Percentiles rank a stretch among this genome's conserved stretches.
Evolutionary conservation across 176 grass and related monocot genomes (phyloP).

Genomic region (Oryza glumipatula): DNA sequence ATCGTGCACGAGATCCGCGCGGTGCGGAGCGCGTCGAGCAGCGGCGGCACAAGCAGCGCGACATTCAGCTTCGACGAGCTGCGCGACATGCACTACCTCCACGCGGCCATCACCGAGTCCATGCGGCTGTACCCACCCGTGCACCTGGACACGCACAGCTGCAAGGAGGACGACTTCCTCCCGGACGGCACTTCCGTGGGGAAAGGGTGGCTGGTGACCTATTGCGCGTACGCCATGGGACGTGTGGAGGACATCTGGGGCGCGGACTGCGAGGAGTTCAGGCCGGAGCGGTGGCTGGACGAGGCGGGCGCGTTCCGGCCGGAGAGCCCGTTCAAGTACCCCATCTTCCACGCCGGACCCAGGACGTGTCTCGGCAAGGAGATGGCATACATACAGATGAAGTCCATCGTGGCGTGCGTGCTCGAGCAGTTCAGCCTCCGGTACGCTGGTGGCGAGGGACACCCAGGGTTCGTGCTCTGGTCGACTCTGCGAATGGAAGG

Average conservation of each 20-base stretch:
- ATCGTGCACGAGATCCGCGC: conserved; percentile 57
- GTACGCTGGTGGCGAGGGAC: too few relatives aligned
- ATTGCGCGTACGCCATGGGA: conserved; percentile 57
- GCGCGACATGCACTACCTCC: conserved; percentile 63
- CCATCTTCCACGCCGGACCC: conserved; percentile 55
- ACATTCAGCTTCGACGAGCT: conserved; percentile 63
- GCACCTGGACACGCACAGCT: conserved; percentile 52
- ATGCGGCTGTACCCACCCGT: conserved; percentile 77
- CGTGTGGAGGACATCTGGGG: conserved; percentile 58
- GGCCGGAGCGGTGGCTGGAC: conserved; percentile 66
- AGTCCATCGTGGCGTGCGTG: conserved; percentile 58
- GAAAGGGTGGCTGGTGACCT: conserved; percentile 56
- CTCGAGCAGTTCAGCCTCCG: conserved; percentile 49
- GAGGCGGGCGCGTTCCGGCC: conserved; percentile 55
- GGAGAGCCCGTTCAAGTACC: conserved; percentile 61
- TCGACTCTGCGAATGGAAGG: too few relatives aligned
- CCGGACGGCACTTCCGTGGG: conserved; percentile 60
- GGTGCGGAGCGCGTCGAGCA: not conserved
- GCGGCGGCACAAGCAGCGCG: not conserved
- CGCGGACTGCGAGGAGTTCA: conserved; percentile 54
- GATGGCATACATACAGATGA: conserved; percentile 87
- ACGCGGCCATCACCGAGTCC: conserved; percentile 64
- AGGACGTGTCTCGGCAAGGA: conserved; percentile 82
- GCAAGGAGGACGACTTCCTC: conserved; percentile 51
- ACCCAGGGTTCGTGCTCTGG: too few relatives aligned